Evolutionary conservation across 2,329 filamentous ascomycete species (phyloP), one percentile per base, ranked within the genome.

Genomic region (Aspergillus quadrilineatus): DNA sequence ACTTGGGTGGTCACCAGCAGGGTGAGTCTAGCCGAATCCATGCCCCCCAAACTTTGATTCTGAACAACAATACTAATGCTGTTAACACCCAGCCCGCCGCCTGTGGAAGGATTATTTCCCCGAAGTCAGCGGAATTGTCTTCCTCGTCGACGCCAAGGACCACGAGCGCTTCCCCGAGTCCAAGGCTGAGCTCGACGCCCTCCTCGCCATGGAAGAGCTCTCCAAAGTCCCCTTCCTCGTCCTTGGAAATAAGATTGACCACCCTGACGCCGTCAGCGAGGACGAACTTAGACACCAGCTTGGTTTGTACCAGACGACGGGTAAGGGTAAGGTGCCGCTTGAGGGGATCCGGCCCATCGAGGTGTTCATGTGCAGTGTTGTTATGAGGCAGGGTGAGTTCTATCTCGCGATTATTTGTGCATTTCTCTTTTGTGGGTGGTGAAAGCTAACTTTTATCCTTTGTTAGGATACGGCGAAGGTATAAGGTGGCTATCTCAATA

Each of bases 241-340:
- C 67, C 85, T 99, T 62, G 94, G 94, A 68, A 99, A 99, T 86
- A 99, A 99, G 86, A 99, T 99, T 76, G 94, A 99, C 77, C 92
- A 97, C 80, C 92, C 92, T 53, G 89, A 95, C 67, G 94, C 94
- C 61, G 88, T 97, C 53, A 93, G 89, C 64, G 94, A 99, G 83
- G 93, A 97, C 69, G 91, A 97, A 80, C 84, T 97, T 71, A 86
- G 94, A 76, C 88, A 93, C 74, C 89, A 92, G 75, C 82, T 99
- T 57, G 94, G 94, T 61, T 79, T 99, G 70, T 97, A 95, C 79
- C 93, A 97, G 79, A 96, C 92, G 55, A 96, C 91, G 60, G 92
- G 92, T 69, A 96, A 97, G 85, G 92, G 92, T 77, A 96, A 95
- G 83, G 88, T 95, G 61, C 90, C 89, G 62, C 82, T 94, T 65